A percentile compares a stretch with the other conserved stretches of the same genome.
These are phyloP conservation scores for Teratosphaeria gauchensis DNA, from an alignment of 2,329 filamentous ascomycete species.

Conservation along the genomic window DNA sequence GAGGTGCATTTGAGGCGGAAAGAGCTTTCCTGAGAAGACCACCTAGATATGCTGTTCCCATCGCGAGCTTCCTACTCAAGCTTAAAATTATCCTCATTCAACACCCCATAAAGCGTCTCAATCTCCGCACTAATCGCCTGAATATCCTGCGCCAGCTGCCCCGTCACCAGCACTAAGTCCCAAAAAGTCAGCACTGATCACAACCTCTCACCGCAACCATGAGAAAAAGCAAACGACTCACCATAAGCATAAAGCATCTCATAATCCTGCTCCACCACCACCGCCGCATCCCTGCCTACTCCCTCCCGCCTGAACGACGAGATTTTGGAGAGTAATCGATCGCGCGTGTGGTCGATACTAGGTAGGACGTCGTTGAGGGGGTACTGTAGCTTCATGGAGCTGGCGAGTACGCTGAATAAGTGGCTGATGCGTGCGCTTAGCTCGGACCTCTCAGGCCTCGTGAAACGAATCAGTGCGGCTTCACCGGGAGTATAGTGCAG, in stretches of 20 bases:
- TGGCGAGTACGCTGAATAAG: conserved; percentile 75
- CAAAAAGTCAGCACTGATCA: background rate
- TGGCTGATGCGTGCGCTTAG: conserved; percentile 86
- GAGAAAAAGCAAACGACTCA: conserved; percentile 26
- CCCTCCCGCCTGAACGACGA: conserved; percentile 74
- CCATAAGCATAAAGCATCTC: conserved; percentile 87
- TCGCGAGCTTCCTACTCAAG: conserved; percentile 40
- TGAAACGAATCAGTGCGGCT: conserved; percentile 68
- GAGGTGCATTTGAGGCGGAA: background rate
- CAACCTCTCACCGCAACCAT: background rate
- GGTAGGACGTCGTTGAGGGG: conserved; percentile 83
- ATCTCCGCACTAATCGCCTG: conserved; percentile 20
- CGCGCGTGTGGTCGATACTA: conserved; percentile 68
- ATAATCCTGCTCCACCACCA: conserved; percentile 68
- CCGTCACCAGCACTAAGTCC: conserved; percentile 51
- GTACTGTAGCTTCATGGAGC: conserved; percentile 88
- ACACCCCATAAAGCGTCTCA: conserved; percentile 50
- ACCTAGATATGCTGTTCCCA: too few species aligned
- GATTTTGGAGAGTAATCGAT: conserved; percentile 75
- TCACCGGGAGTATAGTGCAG: conserved; percentile 68
- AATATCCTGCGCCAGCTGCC: conserved; percentile 31
- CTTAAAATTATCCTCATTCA: conserved; percentile 53
- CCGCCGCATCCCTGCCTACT: conserved; percentile 28
- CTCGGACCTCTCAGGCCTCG: conserved; percentile 65
- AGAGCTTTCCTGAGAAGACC: too few species aligned